Conservation (phyloP, 495 filamentous ascomycete species). For the Xylaria scruposa region DNA sequence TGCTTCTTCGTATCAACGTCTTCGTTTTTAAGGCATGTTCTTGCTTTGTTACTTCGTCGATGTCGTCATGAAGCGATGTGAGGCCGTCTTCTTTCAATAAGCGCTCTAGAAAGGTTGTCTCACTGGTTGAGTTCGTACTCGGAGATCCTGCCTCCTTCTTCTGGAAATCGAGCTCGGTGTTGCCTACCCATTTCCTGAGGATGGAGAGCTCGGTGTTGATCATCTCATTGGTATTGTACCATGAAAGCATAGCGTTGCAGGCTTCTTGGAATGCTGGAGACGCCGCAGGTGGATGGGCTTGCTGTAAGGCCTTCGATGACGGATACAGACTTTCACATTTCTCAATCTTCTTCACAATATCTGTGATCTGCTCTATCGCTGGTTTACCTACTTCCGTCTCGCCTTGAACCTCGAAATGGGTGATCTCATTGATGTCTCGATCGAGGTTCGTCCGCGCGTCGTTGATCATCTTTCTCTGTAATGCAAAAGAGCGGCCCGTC, state of each 20-base stretch:
- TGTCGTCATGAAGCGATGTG: constrained; percentile 84
- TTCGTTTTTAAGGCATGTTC: constrained; percentile 43
- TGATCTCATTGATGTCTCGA: constrained; percentile 79
- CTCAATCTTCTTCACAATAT: constrained; percentile 87
- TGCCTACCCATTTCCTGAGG: constrained; percentile 94
- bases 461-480: constrained; percentile 83
- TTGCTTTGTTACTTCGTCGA: constrained; percentile 44
- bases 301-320: constrained; percentile 73
- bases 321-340: constrained; percentile 85
- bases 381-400: constrained; percentile 90
- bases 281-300: constrained; percentile 71
- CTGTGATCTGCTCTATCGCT: constrained; percentile 83
- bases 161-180: constrained; percentile 90
- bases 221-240: constrained; percentile 97
- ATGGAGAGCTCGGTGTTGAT: constrained; percentile 94
- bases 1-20: constrained; percentile 63
- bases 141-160: constrained; percentile 63
- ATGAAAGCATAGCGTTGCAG: constrained; percentile 86
- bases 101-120: constrained; percentile 92
- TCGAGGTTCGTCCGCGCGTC: constrained; percentile 75
- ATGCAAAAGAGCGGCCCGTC: constrained; percentile 80
- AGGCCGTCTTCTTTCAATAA: constrained; percentile 97
- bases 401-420: constrained; percentile 91
- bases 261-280: constrained; percentile 78
- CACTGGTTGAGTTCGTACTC: constrained; percentile 74